Conservation (phyloP, 2,329 filamentous ascomycete genomes). For the Epichloe gansuensis region DNA sequence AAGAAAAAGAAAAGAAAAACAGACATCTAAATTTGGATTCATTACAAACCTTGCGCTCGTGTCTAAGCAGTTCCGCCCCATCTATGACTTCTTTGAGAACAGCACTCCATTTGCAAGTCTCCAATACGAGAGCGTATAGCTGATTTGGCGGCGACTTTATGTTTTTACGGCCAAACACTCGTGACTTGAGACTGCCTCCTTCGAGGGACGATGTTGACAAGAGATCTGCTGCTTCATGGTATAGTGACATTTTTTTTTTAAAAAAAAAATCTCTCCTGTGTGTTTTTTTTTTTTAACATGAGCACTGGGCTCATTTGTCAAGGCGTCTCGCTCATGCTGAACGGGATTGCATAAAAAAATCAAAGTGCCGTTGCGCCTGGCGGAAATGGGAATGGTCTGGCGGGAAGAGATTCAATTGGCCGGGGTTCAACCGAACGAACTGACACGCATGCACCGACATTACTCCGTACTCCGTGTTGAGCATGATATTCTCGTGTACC, state of each 20-base stretch:
- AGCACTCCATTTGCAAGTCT: slow-evolving; percentile 81
- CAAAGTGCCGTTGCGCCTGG: no score
- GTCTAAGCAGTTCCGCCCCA: slow-evolving; percentile 56
- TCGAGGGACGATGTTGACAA: slow-evolving; percentile 39
- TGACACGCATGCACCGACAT: not conserved
- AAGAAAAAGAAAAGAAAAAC: not conserved
- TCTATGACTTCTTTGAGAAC: slow-evolving; percentile 87
- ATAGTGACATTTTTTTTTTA: slow-evolving; percentile 65
- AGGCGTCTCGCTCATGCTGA: not conserved
- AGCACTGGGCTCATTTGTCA: not conserved
- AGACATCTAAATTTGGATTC: not conserved
- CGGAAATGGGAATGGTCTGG: not conserved
- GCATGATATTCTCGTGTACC: no score
- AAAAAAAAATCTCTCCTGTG: not conserved
- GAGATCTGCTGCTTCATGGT: slow-evolving; percentile 76
- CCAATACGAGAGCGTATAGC: slow-evolving; percentile 74
- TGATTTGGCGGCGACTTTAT: slow-evolving; percentile 69
- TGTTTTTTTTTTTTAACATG: not conserved
- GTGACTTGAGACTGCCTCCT: slow-evolving; percentile 76
- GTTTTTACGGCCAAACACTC: slow-evolving; percentile 62
- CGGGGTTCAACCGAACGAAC: slow-evolving; percentile 9
- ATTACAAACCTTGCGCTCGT: slow-evolving; percentile 65
- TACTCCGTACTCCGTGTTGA: no score
- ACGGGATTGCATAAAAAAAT: not conserved
- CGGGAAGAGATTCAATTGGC: slow-evolving; percentile 2